A percentile compares a stretch with the other conserved stretches of the same genome.
Conservation (phyloP, 805 yeast species). For the Barnettozyma populi region DNA sequence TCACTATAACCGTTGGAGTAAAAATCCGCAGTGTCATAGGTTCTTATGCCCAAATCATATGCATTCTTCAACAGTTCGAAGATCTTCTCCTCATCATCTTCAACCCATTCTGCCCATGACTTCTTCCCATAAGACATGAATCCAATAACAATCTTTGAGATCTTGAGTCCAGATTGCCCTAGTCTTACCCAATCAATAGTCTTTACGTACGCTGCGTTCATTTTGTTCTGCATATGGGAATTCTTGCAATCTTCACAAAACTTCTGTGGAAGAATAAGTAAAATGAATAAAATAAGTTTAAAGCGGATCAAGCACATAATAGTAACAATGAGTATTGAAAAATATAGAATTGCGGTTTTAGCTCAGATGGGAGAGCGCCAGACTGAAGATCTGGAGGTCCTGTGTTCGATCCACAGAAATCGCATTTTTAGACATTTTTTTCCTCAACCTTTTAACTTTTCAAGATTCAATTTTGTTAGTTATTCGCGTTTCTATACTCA, state of each 20-base stretch:
- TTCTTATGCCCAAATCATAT: constrained; percentile 42
- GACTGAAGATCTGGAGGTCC: constrained; percentile 64
- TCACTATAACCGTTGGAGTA: constrained; percentile 47
- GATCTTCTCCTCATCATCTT: constrained; percentile 42
- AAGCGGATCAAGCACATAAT: too few species aligned
- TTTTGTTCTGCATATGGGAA: too few species aligned
- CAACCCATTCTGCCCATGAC: constrained; percentile 39
- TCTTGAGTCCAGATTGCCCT: constrained; percentile 44
- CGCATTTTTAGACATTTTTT: constrained; percentile 37
- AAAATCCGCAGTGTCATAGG: constrained; percentile 46
- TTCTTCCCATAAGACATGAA: constrained; percentile 48
- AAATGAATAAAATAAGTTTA: too few species aligned
- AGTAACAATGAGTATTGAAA: too few species aligned
- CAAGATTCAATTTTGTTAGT: background rate
- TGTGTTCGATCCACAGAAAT: constrained; percentile 76
- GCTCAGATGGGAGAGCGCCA: constrained; percentile 32
- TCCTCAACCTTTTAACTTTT: constrained; percentile 1
- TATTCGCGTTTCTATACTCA: background rate
- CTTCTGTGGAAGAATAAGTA: too few species aligned
- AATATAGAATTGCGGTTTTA: too few species aligned
- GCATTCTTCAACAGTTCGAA: constrained; percentile 41
- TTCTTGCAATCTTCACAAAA: too few species aligned
- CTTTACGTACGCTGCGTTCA: background rate
- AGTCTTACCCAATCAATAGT: constrained; percentile 18
- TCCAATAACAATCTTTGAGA: constrained; percentile 47